Evolutionary conservation across 768 basidiomycete genomes (phyloP), one percentile per base, ranked within the genome.

Genomic region (Russula emetica): DNA sequence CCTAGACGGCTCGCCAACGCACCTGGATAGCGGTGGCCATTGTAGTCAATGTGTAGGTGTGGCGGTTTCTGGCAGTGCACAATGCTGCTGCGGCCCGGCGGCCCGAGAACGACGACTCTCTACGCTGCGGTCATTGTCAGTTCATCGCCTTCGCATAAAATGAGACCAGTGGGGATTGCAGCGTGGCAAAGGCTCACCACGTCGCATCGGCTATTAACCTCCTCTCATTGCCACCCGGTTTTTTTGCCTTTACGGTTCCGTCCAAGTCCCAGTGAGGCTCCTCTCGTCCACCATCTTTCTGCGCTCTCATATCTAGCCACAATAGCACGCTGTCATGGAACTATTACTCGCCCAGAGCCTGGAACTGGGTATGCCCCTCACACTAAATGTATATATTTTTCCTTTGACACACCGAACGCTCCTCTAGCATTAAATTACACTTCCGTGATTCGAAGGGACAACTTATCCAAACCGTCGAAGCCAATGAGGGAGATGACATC

Each of bases 401-500:
- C 30, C 34, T 26, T 40, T 20, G 18, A n/a, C 32, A 11, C 44
- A 38, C 65, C 49, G 64, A 22, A 40, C 26, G 28, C 62, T 45
- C 20, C 18, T 50, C 28, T 69, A 98, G 95, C 18, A 86, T 98
- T 70, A 94, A 87, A 70, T 77, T 98, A 14, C 86, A 90, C 71
- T 99, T 96, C 79, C 86, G 89, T 66, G 93, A 96, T 73, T 80
- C 92, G 10, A 92, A 92, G 70, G 96, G 94, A 4, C 80, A 79
- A 36, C 78, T 82, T n/a, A 79, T 97, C 49, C 92, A 88, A 76
- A 95, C 89, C 0, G 84, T 97, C 10, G 91, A 98, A 72, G 96
- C 83, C 2, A 94, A 89, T 73, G 94, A 95, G 70, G 97, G 95
- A 13, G 96, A 99, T 72, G 93, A 97, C 72, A 76, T 99, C 42